Base-by-base conservation (phyloP, 805 yeast species). In the Ogataea henricii region DNA sequence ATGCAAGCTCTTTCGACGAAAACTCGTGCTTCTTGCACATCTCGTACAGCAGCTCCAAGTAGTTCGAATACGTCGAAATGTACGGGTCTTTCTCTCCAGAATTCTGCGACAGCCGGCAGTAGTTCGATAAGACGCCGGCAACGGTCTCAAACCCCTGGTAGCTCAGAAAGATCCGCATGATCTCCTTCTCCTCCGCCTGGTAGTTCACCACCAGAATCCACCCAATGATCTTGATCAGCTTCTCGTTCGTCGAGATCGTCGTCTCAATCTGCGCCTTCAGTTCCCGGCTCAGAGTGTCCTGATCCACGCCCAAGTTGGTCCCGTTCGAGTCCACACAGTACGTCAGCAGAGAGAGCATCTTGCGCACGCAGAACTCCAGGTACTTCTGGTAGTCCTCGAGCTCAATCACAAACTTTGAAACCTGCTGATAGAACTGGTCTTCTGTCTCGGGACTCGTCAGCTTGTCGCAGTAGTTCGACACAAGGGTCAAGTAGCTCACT, bases 11-110 rank as follows among this genome's bases (percentile, higher is more conserved):
- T 1, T 66, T 65, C 2, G 62, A 46, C 1, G 68, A 62, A 32
- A 83, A 62, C 51, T 79, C 74, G 49, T 74, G 71, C 26, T 71
- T 73, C 51, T 77, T 73, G 61, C 85, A 76, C 52, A 81, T 62
- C 55, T 81, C 84, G 59, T 72, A 83, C 43, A 81, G 56, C 17
- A 84, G 63, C 54, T 78, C 83, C 58, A 83, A 60, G 48, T 76
- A 66, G 38, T 58, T 58, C 1, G 54, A 46, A 44, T 66, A 68
- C 14, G 50, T 57, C 2, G 27, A 13, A 3, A 51, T 46, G 33
- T 49, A 60, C n/a, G 61, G 60, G 39, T 63, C 65, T 4, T 52
- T 58, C 26, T 49, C 50, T 13, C 75, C 59, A 8, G 60, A 58
- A 33, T 75, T 71, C 1, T 78, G 79, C 20, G 77, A 55, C 18